Evolutionary conservation across 1,284 basidiomycete species (phyloP), one percentile per base, ranked within the genome.

Genomic region (Irpex sp.): DNA sequence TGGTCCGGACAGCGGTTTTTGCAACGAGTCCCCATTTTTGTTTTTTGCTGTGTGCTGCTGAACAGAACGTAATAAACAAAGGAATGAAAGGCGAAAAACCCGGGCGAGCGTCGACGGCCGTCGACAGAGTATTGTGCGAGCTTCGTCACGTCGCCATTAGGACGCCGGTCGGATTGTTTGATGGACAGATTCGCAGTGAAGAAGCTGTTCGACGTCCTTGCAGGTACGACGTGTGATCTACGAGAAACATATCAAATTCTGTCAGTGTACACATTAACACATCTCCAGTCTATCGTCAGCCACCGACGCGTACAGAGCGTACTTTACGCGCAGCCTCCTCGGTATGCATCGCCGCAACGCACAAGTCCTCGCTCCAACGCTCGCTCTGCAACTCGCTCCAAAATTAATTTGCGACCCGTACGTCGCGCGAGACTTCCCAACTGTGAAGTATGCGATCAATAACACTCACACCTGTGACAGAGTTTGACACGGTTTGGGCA

Each of bases 101-200:
- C 31, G 31, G 31, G 31, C 31, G 31, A 31, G 31, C 31, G 31
- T 31, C 31, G 31, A 31, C 31, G 31, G 31, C 31, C 5, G 31
- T 31, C 31, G 49, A n/a, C 17, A 51, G 8, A 51, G 11, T n/a
- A 15, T 17, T 51, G 49, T 51, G 49, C 49, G 17, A 17, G 49
- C 17, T 8, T 17, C 17, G 49, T 31, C n/a, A 51, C 49, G 49
- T 21, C 15, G 49, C n/a, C 2, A 51, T 15, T 51, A 21, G 54
- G 11, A 31, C 21, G 31, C 21, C 19, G 26, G 21, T 31, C 34
- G 26, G 54, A 13, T 9, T 34, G 11, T 2, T 37, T 56, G 54
- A 56, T 56, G 54, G 54, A 56, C 54, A 56, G 54, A 56, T 56
- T 37, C 54, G 34, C 54, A 21, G 54, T 21, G 54, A 56, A 31